Conservation (phyloP, 768 basidiomycete genomes). For the Pholiota conissans region DNA sequence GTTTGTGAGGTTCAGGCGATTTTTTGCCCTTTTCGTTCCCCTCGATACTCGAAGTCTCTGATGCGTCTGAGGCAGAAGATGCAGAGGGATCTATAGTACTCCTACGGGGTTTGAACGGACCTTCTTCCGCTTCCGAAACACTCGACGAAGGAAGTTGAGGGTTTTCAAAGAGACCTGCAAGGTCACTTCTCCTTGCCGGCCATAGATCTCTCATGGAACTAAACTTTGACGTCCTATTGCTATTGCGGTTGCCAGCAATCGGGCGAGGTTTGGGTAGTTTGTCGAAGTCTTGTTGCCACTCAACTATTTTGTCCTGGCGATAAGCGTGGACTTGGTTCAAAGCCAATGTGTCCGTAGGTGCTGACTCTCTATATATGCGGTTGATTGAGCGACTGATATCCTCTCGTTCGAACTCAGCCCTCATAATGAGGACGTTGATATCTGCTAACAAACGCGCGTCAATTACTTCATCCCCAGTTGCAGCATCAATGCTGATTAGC, state of each 20-base stretch:
- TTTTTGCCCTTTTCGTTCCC: constrained; percentile 12
- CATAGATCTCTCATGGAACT: constrained; percentile 72
- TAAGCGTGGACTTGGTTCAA: constrained; percentile 84
- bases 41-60: constrained; percentile 45
- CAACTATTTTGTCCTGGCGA: constrained; percentile 91
- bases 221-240: constrained; percentile 62
- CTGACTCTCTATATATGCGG: constrained; percentile 75
- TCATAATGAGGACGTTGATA: constrained; percentile 63
- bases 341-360: constrained; percentile 82
- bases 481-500: constrained; percentile 73
- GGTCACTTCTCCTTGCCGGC: constrained; percentile 60
- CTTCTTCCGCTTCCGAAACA: constrained; percentile 76
- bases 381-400: constrained; percentile 77
- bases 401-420: constrained; percentile 74
- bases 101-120: constrained; percentile 43
- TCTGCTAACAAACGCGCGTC: constrained; percentile 63
- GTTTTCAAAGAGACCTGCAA: constrained; percentile 53
- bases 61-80: constrained; percentile 66
- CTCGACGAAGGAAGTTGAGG: constrained; percentile 60
- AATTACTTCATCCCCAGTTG: constrained; percentile 74
- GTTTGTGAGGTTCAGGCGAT: constrained; percentile 7
- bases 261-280: constrained; percentile 74
- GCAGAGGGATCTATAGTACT: constrained; percentile 55
- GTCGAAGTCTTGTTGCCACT: constrained; percentile 96
- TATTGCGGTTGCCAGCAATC: constrained; percentile 42